Evolutionary conservation across 169 alveolate species (phyloP).

Genomic region (Plasmodium inui): DNA sequence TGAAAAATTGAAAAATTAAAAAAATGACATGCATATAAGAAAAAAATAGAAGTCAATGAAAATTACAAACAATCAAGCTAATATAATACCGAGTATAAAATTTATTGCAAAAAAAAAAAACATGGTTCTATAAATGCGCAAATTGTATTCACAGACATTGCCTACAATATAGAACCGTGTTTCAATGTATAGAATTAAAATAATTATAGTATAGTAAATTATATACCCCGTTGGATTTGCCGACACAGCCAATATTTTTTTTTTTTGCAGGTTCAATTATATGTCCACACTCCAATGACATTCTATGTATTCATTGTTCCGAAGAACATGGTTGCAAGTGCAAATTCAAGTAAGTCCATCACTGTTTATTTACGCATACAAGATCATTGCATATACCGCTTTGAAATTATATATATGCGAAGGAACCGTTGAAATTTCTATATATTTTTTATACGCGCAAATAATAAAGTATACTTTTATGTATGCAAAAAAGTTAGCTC

Average conservation of each 20-base stretch:
- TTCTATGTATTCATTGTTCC: slow-evolving; percentile 45
- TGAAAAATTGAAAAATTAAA: background rate
- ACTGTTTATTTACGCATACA: background rate
- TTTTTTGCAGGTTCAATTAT: slow-evolving; percentile 47
- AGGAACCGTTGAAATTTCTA: background rate
- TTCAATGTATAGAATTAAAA: background rate
- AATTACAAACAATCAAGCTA: background rate
- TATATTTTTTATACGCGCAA: background rate
- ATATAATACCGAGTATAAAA: background rate
- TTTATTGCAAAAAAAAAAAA: background rate
- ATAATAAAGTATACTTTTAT: background rate
- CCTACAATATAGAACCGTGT: background rate
- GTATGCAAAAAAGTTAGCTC: background rate
- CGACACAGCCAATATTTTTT: background rate
- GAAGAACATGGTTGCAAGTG: slow-evolving; percentile 55
- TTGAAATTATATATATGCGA: background rate
- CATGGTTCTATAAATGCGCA: background rate
- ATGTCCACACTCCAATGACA: slow-evolving; percentile 62
- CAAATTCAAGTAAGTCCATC: slow-evolving; percentile 13
- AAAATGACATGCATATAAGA: background rate
- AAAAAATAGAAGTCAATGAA: background rate
- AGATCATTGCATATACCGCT: background rate
- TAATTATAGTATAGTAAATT: background rate
- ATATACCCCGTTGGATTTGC: background rate
- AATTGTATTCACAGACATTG: background rate